Conservation (phyloP, 176 grass and related monocot genomes). For the Aegilops umbellulata region DNA sequence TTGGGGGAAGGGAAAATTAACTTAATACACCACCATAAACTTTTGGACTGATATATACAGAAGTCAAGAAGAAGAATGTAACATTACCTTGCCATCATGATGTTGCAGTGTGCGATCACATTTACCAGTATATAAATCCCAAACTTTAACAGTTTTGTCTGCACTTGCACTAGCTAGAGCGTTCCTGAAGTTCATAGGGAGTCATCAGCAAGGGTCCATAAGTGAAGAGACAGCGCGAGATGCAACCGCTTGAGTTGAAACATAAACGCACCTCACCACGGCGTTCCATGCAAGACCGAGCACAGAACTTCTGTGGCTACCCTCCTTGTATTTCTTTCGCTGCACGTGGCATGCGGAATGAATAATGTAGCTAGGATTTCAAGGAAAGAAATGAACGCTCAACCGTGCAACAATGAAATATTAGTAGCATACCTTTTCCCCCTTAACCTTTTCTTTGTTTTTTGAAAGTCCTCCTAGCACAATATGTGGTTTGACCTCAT, state of each 20-base stretch:
- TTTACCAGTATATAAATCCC: slow-evolving; percentile 78
- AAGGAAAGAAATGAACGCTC: not conserved
- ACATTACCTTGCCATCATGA: slow-evolving; percentile 83
- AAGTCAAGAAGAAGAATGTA: slow-evolving; percentile 17
- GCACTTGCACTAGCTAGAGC: slow-evolving; percentile 95
- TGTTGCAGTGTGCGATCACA: slow-evolving; percentile 73
- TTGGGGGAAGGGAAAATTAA: not conserved
- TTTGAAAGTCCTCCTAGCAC: slow-evolving; percentile 69
- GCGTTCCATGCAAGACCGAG: slow-evolving; percentile 95
- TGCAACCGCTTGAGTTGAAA: slow-evolving; percentile 15
- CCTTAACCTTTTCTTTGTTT: slow-evolving; percentile 68
- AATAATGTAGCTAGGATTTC: not conserved
- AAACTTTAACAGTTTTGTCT: slow-evolving; percentile 80
- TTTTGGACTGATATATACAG: not conserved
- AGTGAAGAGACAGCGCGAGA: not conserved
- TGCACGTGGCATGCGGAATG: not conserved
- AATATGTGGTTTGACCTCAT: slow-evolving; percentile 72
- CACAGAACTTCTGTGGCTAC: slow-evolving; percentile 80
- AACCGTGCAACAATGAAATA: not conserved
- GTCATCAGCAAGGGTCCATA: not conserved
- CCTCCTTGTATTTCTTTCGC: slow-evolving; percentile 64
- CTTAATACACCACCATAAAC: not conserved
- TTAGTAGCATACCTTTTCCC: slow-evolving; percentile 64
- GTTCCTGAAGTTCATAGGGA: slow-evolving; percentile 51
- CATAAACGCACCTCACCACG: slow-evolving; percentile 75